Evolutionary conservation across 2,329 filamentous ascomycete species (phyloP), one percentile per base, ranked within the genome.

Genomic region (Pseudogymnoascus sp.): DNA sequence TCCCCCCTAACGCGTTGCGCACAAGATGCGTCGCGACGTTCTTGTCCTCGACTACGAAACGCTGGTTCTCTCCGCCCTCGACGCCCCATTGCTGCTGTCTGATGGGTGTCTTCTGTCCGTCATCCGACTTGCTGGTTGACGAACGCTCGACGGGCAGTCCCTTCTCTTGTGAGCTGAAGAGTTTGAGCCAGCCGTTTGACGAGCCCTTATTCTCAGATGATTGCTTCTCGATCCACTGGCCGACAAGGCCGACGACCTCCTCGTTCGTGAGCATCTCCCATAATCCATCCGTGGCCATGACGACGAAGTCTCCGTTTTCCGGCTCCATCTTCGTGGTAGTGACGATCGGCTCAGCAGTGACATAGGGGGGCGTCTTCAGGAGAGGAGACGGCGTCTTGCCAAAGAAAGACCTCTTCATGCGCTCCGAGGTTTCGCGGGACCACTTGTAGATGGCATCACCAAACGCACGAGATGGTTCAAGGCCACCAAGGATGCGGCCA

Each of bases 191-290:
- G 2, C 88, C 87, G 63, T 75, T 79, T 49, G 79, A 77, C 3
- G 75, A 73, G 6, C 65, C 65, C 33, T 69, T 71, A 5, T 45
- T 59, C 11, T 69, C 66, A 19, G 65, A 36, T 59, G 36, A 79
- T 73, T 97, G 89, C 22, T 84, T 85, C 74, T 99, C 94, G 58
- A 99, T 85, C 94, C 94, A 99, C 75, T 96, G 91, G 14, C 93
- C 95, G 4, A 99, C 94, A 2, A 99, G 84, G 0, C 94, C 94
- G 60, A 99, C 90, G 1, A 97, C 94, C 78, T 99, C 94, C 73
- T 99, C 94, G 70, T 97, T 99, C 58, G 91, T 97, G 65, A 99
- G 82, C 94, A 97, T 97, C 77, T 99, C 94, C 94, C 94, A 99
- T 0, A 99, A 82, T 3, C 94, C 94, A 72, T 99, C 94, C 0